Evolutionary conservation across 768 basidiomycete species (phyloP), one percentile per base, ranked within the genome.

Genomic region (Leccinum longicurvipes): DNA sequence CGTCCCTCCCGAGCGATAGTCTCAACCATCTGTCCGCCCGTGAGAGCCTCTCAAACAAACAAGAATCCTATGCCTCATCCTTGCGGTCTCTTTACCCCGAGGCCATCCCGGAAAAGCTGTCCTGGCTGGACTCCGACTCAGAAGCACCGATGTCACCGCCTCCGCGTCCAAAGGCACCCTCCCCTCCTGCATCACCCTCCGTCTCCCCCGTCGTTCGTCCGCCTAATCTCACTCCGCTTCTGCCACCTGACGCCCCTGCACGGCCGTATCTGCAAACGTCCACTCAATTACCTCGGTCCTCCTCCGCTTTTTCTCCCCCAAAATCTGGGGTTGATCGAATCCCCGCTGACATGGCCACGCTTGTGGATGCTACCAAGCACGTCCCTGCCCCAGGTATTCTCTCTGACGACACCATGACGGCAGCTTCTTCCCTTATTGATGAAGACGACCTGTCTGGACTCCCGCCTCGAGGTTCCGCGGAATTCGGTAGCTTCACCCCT

Each of bases 291-390:
- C 68, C 68, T 69, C 68, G 66, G 25, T 46, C 3, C 45, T 10
- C 15, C 51, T 58, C 59, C 55, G 64, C 61, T 52, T 56, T 50
- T 39, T 58, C 59, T 2, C 59, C 59, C 60, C 54, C 21, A 60
- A 57, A 62, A 61, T 64, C 68, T 59, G 68, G 68, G 68, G 68
- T 64, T 39, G 68, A 69, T 69, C 68, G 61, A 57, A 39, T 55
- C 51, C 53, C 50, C 58, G 25, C 54, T 52, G 24, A 61, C 47
- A 56, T 29, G 39, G 29, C 34, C 45, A 36, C 55, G 17, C 31
- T 51, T 57, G 58, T 56, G 57, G 57, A 58, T 69, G 59, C 58
- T 12, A 23, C 36, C 55, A 48, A 52, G 54, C 44, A 56, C 61
- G 55, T 60, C 44, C 46, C 39, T 57, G 45, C 60, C 59, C 59